Conservation (phyloP, 148 eudicot species). For the Fagopyrum tataricum region DNA sequence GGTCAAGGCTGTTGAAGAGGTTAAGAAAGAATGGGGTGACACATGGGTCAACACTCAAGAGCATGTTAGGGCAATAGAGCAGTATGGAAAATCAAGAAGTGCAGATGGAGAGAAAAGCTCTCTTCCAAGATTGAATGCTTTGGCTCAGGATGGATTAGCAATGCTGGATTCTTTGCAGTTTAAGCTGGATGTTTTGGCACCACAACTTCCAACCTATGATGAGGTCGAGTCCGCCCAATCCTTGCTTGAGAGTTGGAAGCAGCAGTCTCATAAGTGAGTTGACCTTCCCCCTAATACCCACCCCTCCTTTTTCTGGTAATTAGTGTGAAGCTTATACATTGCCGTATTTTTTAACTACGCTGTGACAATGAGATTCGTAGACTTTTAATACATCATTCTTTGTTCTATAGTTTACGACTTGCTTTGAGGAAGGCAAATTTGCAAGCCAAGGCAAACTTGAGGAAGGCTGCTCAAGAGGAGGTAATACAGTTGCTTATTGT, state of each 20-base stretch:
- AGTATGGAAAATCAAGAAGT: slow-evolving; percentile 41
- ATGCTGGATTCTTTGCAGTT: slow-evolving; percentile 56
- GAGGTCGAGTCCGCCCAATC: slow-evolving; percentile 52
- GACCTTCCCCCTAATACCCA: too few relatives aligned
- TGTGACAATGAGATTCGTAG: neutral
- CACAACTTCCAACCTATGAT: slow-evolving; percentile 21
- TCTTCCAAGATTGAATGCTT: neutral
- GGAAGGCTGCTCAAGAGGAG: too few relatives aligned
- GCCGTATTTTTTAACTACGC: neutral
- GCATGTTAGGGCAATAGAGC: slow-evolving; percentile 58
- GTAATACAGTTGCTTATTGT: too few relatives aligned
- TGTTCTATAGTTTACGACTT: slow-evolving; percentile 49
- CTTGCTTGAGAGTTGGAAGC: slow-evolving; percentile 61
- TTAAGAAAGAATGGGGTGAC: slow-evolving; percentile 69
- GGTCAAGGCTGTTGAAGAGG: slow-evolving; percentile 58
- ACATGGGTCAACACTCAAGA: slow-evolving; percentile 37
- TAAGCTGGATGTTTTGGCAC: slow-evolving; percentile 76
- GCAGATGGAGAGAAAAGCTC: slow-evolving; percentile 36
- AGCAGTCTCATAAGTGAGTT: slow-evolving; percentile 53
- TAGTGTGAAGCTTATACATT: neutral
- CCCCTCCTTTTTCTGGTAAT: neutral
- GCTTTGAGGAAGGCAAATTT: slow-evolving; percentile 8
- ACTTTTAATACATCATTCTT: neutral
- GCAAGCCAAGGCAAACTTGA: too few relatives aligned
- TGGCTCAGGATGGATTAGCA: slow-evolving; percentile 78